These are phyloP conservation scores for Lanzia echinophila DNA, from an alignment of 2,329 filamentous ascomycete genomes.

Conservation along the genomic window DNA sequence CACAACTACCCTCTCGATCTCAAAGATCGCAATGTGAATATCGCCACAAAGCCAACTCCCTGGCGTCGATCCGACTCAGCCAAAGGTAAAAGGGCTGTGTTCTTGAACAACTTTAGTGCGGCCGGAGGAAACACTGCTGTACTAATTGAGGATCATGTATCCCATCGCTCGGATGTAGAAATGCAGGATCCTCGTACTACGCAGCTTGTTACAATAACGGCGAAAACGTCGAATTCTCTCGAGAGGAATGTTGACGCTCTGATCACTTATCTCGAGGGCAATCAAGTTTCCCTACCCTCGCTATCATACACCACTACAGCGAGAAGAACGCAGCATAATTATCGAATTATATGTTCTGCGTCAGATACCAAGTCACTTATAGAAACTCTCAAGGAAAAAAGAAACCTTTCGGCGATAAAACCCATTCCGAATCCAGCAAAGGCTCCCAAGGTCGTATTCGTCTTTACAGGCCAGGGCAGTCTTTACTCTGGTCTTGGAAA, in stretches of 20 bases:
- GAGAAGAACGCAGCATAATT: conserved; percentile 53
- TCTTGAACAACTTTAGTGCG: conserved; percentile 39
- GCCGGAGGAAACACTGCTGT: conserved; percentile 29
- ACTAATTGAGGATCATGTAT: conserved; percentile 25
- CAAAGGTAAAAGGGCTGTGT: conserved; percentile 36
- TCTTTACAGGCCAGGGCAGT: conserved; percentile 1
- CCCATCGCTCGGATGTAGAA: conserved; percentile 26
- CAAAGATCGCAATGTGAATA: conserved; percentile 20
- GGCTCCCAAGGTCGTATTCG: conserved; percentile 33
- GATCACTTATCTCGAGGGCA: conserved; percentile 18
- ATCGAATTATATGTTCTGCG: conserved; percentile 38
- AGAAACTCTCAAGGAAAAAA: background rate
- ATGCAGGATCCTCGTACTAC: conserved; percentile 36
- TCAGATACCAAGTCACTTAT: background rate
- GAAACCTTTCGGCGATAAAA: conserved; percentile 33
- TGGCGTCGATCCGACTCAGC: conserved; percentile 32
- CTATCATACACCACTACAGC: conserved; percentile 28
- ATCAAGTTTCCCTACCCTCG: conserved; percentile 19
- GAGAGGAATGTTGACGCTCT: conserved; percentile 19
- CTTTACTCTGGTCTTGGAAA: background rate
- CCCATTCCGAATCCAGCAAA: conserved; percentile 9
- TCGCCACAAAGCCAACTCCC: conserved; percentile 10
- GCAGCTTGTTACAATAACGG: conserved; percentile 43
- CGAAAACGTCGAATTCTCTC: conserved; percentile 31
- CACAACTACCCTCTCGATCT: conserved; percentile 27